These are phyloP conservation scores for Pichia sp. DNA, from an alignment of 1,139 yeast genomes.

Conservation along the genomic window DNA sequence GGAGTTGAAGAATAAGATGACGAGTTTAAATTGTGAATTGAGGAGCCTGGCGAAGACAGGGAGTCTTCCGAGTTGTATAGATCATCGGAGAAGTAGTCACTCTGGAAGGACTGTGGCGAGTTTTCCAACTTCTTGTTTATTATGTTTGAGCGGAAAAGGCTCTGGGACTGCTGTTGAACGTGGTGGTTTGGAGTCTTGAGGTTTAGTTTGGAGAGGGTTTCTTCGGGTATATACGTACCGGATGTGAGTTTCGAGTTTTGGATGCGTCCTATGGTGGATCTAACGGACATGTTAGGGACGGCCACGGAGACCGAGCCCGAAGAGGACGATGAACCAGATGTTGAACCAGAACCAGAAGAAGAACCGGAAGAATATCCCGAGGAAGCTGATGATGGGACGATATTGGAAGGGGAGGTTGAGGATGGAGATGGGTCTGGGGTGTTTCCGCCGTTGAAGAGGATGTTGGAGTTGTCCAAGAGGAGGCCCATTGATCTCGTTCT, in stretches of 20 bases:
- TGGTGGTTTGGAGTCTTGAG: conserved; percentile 17
- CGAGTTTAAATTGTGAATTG: conserved; percentile 8
- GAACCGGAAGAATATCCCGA: too few species aligned
- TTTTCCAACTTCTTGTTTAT: conserved; percentile 7
- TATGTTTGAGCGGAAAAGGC: conserved; percentile 1
- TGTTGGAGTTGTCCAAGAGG: conserved; percentile 37
- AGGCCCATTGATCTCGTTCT: conserved; percentile 84
- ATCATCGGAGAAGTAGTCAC: conserved; percentile 29
- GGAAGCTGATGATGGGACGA: too few species aligned
- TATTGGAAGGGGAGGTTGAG: too few species aligned
- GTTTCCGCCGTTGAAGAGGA: not conserved
- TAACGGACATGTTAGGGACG: too few species aligned
- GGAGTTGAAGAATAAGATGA: not conserved
- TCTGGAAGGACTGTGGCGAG: conserved; percentile 28
- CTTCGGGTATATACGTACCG: conserved; percentile 31
- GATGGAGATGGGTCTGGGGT: too few species aligned
- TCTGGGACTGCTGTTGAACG: not conserved
- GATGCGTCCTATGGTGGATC: not conserved
- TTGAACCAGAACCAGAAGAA: not conserved
- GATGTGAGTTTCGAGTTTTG: conserved; percentile 24
- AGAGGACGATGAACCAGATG: not conserved
- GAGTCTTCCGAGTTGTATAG: conserved; percentile 29
- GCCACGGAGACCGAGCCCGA: too few species aligned
- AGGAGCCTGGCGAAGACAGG: conserved; percentile 25
- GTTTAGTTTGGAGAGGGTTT: conserved; percentile 30